Percentiles rank a stretch among this genome's conserved stretches.
These are phyloP conservation scores for Phytophthora capsici DNA, from an alignment of 352 stramenopile species.

Conservation along the genomic window DNA sequence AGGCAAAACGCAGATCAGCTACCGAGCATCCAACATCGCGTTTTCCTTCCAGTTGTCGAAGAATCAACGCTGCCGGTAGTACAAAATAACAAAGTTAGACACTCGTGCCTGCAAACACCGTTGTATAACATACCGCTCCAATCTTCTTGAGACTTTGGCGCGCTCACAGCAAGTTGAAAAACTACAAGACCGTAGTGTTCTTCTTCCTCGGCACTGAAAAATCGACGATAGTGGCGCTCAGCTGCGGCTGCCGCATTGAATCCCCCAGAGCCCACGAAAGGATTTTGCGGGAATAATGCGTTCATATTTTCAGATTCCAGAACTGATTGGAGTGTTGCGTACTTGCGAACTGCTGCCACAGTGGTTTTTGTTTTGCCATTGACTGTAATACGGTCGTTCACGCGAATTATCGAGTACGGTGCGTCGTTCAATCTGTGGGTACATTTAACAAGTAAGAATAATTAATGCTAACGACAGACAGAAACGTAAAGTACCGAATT, in stretches of 20 bases:
- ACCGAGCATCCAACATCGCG: conserved; percentile 45
- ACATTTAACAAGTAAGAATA: not conserved
- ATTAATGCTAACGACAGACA: too few species aligned
- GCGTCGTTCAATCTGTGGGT: conserved; percentile 55
- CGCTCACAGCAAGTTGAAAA: conserved; percentile 51
- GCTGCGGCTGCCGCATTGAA: conserved; percentile 36
- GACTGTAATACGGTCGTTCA: conserved; percentile 70
- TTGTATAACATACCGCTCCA: conserved; percentile 50
- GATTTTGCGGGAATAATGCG: conserved; percentile 48
- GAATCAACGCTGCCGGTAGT: conserved; percentile 44
- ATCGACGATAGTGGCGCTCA: conserved; percentile 62
- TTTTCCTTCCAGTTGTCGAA: conserved; percentile 47
- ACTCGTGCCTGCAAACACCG: not conserved
- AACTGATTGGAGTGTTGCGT: conserved; percentile 58
- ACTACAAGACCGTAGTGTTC: conserved; percentile 58
- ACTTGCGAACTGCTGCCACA: conserved; percentile 65
- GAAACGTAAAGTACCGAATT: conserved; percentile 60
- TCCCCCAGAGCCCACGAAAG: conserved; percentile 20
- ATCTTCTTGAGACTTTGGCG: conserved; percentile 46
- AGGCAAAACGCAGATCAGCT: conserved; percentile 65
- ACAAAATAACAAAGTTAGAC: conserved; percentile 8
- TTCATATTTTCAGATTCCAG: conserved; percentile 61
- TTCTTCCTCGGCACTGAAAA: conserved; percentile 69
- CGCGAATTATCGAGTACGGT: conserved; percentile 76
- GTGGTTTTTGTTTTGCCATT: conserved; percentile 53